phyloP scores from a whole-genome alignment of 257 asterid genomes.

The Gynochthodes officinalis region DNA sequence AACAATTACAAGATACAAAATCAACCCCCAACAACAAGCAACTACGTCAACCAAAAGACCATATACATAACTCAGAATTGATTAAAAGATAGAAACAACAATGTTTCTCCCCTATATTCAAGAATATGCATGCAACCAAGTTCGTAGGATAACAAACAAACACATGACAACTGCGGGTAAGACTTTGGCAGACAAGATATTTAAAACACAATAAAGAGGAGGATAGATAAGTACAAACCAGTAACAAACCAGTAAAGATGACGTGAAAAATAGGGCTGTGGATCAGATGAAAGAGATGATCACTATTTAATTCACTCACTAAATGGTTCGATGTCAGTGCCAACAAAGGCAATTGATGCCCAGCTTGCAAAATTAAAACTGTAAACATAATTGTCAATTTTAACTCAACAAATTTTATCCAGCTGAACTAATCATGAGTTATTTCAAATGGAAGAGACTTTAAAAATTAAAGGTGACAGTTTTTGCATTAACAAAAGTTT shows the following conservation, averaged over 20 bases:
- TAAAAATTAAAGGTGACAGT: too few relatives aligned
- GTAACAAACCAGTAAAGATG: background rate
- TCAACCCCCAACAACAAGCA: background rate
- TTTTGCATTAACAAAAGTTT: too few relatives aligned
- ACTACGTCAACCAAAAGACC: background rate
- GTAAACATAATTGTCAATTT: background rate
- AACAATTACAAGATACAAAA: background rate
- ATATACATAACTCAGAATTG: too few relatives aligned
- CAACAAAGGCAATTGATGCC: background rate
- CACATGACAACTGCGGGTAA: too few relatives aligned
- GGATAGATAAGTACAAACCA: background rate
- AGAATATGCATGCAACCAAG: background rate
- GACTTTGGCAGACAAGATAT: too few relatives aligned
- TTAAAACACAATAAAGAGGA: background rate
- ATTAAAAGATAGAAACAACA: too few relatives aligned
- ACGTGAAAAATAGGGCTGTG: background rate
- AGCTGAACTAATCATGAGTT: background rate
- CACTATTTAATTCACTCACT: background rate
- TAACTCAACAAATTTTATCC: background rate
- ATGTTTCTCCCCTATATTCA: background rate
- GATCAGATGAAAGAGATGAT: background rate
- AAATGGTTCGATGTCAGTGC: background rate
- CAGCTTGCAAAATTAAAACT: background rate
- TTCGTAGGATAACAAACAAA: background rate
- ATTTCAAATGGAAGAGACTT: too few relatives aligned